Evolutionary conservation across 306 rosid species (phyloP).

Genomic region (Biancaea sappan): DNA sequence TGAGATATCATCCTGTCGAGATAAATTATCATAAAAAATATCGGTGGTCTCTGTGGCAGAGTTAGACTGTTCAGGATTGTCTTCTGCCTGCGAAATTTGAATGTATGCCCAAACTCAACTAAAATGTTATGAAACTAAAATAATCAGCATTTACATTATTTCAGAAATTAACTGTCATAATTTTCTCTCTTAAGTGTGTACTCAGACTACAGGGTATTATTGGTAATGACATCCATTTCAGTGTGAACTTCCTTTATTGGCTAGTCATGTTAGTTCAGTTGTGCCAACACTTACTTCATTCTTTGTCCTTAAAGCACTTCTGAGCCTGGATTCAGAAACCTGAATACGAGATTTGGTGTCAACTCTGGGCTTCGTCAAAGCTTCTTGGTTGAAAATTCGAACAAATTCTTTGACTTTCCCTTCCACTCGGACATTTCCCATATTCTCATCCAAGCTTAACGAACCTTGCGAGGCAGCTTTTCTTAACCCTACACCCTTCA

Average conservation of each 20-base stretch:
- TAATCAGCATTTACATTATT: not conserved
- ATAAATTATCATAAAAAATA: conserved; percentile 26
- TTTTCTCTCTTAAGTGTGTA: conserved; percentile 6
- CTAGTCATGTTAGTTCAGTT: conserved; percentile 17
- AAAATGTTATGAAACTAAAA: conserved; percentile 21
- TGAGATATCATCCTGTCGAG: conserved; percentile 45
- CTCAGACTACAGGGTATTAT: conserved; percentile 29
- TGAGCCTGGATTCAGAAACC: conserved; percentile 46
- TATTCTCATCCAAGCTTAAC: conserved; percentile 41
- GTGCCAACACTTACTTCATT: conserved; percentile 44
- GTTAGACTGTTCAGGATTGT: conserved; percentile 37
- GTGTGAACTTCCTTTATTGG: conserved; percentile 34
- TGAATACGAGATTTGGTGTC: conserved; percentile 41
- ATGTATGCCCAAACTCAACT: conserved; percentile 31
- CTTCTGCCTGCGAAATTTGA: conserved; percentile 52
- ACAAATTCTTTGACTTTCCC: conserved; percentile 84
- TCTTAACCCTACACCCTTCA: conserved; percentile 41
- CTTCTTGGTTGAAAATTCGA: conserved; percentile 78
- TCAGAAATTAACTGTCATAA: not conserved
- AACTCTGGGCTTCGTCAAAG: conserved; percentile 44
- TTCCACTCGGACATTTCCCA: conserved; percentile 51
- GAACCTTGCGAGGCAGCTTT: conserved; percentile 49
- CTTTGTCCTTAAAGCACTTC: conserved; percentile 32
- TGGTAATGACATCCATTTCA: conserved; percentile 12
- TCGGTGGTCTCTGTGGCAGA: conserved; percentile 37